Percentiles rank a stretch among this genome's conserved stretches.
Conservation (phyloP, 768 basidiomycete genomes). For the Nidularia sp. region DNA sequence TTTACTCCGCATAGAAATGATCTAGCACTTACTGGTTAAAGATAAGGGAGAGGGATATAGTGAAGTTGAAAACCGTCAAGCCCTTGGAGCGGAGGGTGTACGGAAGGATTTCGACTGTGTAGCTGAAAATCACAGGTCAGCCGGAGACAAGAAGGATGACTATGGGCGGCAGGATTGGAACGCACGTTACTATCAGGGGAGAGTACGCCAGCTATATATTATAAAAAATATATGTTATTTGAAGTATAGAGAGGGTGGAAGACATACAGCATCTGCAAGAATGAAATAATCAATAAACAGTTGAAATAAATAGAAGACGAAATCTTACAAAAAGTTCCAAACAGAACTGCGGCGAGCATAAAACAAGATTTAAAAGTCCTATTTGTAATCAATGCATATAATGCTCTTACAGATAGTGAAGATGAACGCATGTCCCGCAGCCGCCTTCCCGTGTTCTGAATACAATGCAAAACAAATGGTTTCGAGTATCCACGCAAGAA, state of each 20-base stretch:
- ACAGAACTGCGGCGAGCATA: not conserved
- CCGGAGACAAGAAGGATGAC: not conserved
- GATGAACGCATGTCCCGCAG: constrained; percentile 52
- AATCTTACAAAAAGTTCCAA: not conserved
- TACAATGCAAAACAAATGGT: constrained; percentile 41
- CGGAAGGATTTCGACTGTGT: constrained; percentile 14
- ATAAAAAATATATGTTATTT: not conserved
- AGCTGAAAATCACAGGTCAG: not conserved
- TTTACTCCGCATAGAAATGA: not conserved
- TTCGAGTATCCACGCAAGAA: constrained; percentile 53
- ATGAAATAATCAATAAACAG: not conserved
- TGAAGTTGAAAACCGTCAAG: constrained; percentile 11
- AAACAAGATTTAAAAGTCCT: not conserved
- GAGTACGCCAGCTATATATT: not conserved
- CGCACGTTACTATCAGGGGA: not conserved
- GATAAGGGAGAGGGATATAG: constrained; percentile 12
- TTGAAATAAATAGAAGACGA: not conserved
- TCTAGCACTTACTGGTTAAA: constrained; percentile 8
- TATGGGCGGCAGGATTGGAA: not conserved
- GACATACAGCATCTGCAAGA: not conserved
- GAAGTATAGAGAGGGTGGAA: not conserved
- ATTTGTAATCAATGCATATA: not conserved
- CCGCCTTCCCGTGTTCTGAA: constrained; percentile 30
- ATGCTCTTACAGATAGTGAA: constrained; percentile 29
- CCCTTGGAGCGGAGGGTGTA: constrained; percentile 12